Evolutionary conservation across 257 asterid species (phyloP).

Genomic region (Capsicum pubescens): DNA sequence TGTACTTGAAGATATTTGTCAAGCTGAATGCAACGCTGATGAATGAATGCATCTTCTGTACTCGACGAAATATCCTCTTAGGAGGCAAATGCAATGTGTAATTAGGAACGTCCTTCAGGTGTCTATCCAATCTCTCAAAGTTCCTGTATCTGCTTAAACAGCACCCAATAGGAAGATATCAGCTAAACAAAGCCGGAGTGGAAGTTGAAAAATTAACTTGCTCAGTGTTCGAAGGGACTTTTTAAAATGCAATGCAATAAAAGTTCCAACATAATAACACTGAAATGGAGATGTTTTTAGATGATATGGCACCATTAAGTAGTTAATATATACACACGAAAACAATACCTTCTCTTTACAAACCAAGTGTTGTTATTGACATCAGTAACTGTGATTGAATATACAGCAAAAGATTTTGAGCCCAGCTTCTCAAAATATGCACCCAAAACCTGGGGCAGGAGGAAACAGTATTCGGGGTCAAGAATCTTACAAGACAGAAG

Average conservation of each 20-base stretch:
- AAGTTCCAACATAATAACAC: background rate
- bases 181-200: constrained; percentile 29
- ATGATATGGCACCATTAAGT: constrained; percentile 14
- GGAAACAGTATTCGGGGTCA: background rate
- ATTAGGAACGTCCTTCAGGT: constrained; percentile 91
- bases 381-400: constrained; percentile 86
- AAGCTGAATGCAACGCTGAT: constrained; percentile 96
- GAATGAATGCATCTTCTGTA: constrained; percentile 95
- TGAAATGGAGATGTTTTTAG: background rate
- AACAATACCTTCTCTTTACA: constrained; percentile 86
- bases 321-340: constrained; percentile 34
- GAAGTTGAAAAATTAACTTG: constrained; percentile 32
- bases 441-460: constrained; percentile 72
- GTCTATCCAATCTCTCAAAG: constrained; percentile 95
- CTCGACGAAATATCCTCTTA: constrained; percentile 98
- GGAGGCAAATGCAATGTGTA: constrained; percentile 96
- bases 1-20: constrained; percentile 92
- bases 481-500: constrained; percentile 16
- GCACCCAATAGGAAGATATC: constrained; percentile 32
- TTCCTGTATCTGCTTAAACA: constrained; percentile 76
- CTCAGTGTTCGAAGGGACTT: constrained; percentile 7
- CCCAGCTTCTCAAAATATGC: constrained; percentile 95
- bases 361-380: constrained; percentile 80
- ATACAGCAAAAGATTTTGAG: constrained; percentile 94
- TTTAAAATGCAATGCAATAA: background rate